phyloP scores from a whole-genome alignment of 2,329 filamentous ascomycete genomes.

The Tolypocladium nubicola region DNA sequence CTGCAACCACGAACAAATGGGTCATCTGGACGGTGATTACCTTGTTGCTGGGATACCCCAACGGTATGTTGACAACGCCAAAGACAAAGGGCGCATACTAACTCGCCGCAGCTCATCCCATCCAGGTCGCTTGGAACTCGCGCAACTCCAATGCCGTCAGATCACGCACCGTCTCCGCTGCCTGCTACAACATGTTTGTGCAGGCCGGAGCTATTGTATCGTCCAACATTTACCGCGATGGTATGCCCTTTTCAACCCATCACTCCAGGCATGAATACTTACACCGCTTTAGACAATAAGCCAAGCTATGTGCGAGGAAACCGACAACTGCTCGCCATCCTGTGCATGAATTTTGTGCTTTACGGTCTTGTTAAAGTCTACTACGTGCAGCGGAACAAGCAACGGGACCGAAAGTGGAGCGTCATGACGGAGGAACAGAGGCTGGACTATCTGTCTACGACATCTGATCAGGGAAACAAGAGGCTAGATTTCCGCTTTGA shows the following conservation, averaged over 20 bases:
- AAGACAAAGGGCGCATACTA: not conserved
- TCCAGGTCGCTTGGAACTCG: constrained; percentile 46
- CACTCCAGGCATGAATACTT: not conserved
- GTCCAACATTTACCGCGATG: constrained; percentile 31
- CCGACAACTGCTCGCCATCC: constrained; percentile 35
- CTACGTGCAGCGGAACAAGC: constrained; percentile 35
- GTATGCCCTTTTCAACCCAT: not conserved
- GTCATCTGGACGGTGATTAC: constrained; percentile 22
- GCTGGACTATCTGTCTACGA: constrained; percentile 35
- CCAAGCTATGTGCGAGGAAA: constrained; percentile 41
- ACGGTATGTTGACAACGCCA: constrained; percentile 19
- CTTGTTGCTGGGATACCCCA: constrained; percentile 26
- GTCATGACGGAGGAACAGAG: constrained; percentile 33
- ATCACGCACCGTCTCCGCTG: constrained; percentile 49
- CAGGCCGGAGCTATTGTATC: constrained; percentile 32
- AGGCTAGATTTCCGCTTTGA: constrained; percentile 44
- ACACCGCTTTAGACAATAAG: constrained; percentile 30
- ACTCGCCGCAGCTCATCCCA: constrained; percentile 17
- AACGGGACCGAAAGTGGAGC: constrained; percentile 31
- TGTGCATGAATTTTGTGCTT: constrained; percentile 33
- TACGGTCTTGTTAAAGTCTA: constrained; percentile 34
- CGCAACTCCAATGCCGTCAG: constrained; percentile 52
- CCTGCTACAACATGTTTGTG: constrained; percentile 48
- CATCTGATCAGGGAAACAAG: constrained; percentile 41
- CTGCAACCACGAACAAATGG: constrained; percentile 17